Base-by-base conservation (phyloP, 305 asterid species). In the Rubia occidens region DNA sequence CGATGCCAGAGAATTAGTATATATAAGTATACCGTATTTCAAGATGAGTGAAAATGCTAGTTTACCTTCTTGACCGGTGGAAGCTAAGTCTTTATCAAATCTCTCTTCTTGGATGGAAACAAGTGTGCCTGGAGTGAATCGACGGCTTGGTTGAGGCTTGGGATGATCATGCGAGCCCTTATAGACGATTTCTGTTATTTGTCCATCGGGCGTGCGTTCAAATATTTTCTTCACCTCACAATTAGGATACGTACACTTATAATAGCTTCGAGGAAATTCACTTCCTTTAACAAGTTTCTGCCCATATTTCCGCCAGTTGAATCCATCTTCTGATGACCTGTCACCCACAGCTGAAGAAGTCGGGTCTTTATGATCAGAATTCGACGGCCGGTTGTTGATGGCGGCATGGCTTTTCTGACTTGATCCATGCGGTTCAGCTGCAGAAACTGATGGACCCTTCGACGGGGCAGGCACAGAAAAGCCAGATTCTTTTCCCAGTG, bases 211-310 rank as follows among this genome's bases (percentile, higher is more conserved):
- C 70, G 97, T 82, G 60, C 97, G 95, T 76, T 94, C 97, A 68
- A 94, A 90, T 68, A 94, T 90, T 82, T 90, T 94, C 79, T 89
- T 90, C 74, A 90, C 98, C 81, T 94, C 97, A 72, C 98, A 94
- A 79, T 87, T 89, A 63, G 97, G 95, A 78, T 82, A 89, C 7
- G 98, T 94, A 76, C 97, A 94, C 80, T 93, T 93, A 84, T 94
- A 94, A 81, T 94, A 94, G 83, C 96, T 94, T 79, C 98, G 81
- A 6, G 98, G 98, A 78, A 88, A 89, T 73, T 94, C 98, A 78
- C 97, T 90, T 80, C 98, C 98, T 86, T 90, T 94, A 20, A 94
- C 98, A 76, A 90, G 91, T 79, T 94, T 94, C 86, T 94, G 98
- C 69, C 98, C 98, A 80, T 94, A 94, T 86, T 93, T 93, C 72